Percentiles rank a stretch among this genome's conserved stretches.
Conservation (phyloP, 2,329 filamentous ascomycete species). For the Trichoderma atrobrunneum region DNA sequence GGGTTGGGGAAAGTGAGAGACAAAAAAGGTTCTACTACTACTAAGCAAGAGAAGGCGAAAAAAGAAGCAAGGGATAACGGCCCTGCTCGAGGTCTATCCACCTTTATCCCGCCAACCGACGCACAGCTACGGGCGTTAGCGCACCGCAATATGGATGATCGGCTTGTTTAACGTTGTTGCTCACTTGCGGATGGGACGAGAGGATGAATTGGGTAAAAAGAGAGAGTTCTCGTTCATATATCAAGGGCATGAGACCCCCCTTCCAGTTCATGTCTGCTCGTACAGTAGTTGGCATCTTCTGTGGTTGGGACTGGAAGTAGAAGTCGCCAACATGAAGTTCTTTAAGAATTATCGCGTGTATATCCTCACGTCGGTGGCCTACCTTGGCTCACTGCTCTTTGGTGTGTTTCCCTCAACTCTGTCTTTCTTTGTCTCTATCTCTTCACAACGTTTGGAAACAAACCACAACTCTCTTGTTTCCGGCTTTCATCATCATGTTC, state of each 20-base stretch:
- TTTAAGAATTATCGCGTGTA: conserved; percentile 20
- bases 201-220: neutral
- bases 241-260: neutral
- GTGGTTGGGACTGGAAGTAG: neutral
- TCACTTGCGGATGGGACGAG: neutral
- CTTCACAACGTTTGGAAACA: neutral
- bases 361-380: conserved; percentile 19
- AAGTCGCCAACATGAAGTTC: conserved; percentile 5
- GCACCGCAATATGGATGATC: conserved; percentile 3
- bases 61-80: neutral
- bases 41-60: neutral
- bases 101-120: neutral
- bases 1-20: neutral
- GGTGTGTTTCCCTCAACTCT: neutral
- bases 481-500: neutral
- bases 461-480: neutral
- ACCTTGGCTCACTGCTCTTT: conserved; percentile 19
- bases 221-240: neutral
- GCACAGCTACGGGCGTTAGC: neutral
- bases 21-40: neutral
- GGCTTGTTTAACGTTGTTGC: neutral
- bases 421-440: neutral
- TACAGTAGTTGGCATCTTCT: neutral
- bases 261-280: no score
- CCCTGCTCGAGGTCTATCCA: neutral